Conservation (phyloP, 352 stramenopile genomes). For the Phytophthora melonis region DNA sequence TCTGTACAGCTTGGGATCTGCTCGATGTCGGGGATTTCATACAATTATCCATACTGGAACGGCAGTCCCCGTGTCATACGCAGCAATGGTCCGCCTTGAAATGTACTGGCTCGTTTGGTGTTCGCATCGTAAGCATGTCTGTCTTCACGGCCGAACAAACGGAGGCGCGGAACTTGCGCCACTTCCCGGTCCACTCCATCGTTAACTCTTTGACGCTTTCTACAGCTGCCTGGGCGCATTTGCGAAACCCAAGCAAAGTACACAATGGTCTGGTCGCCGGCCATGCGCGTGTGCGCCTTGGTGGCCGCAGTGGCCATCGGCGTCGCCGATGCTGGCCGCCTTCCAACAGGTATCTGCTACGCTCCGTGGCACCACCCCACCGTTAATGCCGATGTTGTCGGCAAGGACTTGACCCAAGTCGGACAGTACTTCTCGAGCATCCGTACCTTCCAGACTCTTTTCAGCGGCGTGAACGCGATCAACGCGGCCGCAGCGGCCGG, state of each 20-base stretch:
- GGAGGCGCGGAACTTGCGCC: constrained; percentile 22
- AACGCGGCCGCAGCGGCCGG: constrained; percentile 52
- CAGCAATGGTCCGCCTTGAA: constrained; percentile 23
- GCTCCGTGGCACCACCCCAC: constrained; percentile 48
- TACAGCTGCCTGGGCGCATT: constrained; percentile 3
- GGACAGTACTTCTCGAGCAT: constrained; percentile 65
- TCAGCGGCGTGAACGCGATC: constrained; percentile 68
- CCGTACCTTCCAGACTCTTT: constrained; percentile 77
- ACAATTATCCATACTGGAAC: constrained; percentile 22
- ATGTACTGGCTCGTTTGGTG: constrained; percentile 27
- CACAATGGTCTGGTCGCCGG: constrained; percentile 31
- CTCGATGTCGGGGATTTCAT: constrained; percentile 17
- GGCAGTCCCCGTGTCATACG: constrained; percentile 11
- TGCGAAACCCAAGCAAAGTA: constrained; percentile 10
- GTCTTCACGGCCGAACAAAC: constrained; percentile 14
- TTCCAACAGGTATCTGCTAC: constrained; percentile 42
- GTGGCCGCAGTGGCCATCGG: constrained; percentile 22
- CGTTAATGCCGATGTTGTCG: constrained; percentile 48
- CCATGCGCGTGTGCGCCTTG: constrained; percentile 25
- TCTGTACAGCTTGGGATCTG: constrained; percentile 39
- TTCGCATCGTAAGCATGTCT: constrained; percentile 4
- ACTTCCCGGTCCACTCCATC: constrained; percentile 26
- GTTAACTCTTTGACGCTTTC: constrained; percentile 5
- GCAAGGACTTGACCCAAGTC: constrained; percentile 52
- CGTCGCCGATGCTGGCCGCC: constrained; percentile 23